phyloP scores from a whole-genome alignment of 2,329 filamentous ascomycete genomes.

The Fusarium lyarnte region DNA sequence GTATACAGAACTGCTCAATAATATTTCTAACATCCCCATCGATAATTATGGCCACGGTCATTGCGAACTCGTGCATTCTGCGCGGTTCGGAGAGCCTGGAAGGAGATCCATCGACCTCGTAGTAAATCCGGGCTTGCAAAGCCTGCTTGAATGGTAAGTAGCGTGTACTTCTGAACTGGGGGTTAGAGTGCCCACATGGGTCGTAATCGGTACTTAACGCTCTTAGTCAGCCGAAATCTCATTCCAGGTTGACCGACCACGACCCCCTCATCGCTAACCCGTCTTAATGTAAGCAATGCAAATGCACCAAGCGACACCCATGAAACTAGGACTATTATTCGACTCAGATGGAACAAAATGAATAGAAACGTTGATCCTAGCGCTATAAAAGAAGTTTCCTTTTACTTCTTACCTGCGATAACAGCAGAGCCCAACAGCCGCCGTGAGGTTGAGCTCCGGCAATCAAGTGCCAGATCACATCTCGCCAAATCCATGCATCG shows the following conservation, averaged over 20 bases:
- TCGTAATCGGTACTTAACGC: background rate
- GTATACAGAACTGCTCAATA: too few species aligned
- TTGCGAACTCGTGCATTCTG: too few species aligned
- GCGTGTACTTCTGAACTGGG: accelerated
- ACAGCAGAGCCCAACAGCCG: background rate
- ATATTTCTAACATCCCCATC: too few species aligned
- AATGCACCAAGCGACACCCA: accelerated
- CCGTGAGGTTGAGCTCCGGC: conserved; percentile 8
- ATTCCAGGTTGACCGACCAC: background rate
- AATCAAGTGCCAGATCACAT: conserved; percentile 7
- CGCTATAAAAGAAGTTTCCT: accelerated
- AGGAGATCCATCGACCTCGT: too few species aligned
- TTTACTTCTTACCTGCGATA: background rate
- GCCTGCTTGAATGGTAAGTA: too few species aligned
- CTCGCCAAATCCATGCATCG: background rate
- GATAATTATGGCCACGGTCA: too few species aligned
- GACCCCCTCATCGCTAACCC: background rate
- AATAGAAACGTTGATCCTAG: accelerated
- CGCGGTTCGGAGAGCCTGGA: too few species aligned
- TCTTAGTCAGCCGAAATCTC: background rate
- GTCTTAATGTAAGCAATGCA: background rate
- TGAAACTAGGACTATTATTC: accelerated
- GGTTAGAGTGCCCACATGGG: accelerated
- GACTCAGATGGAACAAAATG: background rate
- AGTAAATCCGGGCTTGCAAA: too few species aligned